Evolutionary conservation across 805 yeast genomes (phyloP), one percentile per base, ranked within the genome.

Genomic region (Pichia ethanolica): DNA sequence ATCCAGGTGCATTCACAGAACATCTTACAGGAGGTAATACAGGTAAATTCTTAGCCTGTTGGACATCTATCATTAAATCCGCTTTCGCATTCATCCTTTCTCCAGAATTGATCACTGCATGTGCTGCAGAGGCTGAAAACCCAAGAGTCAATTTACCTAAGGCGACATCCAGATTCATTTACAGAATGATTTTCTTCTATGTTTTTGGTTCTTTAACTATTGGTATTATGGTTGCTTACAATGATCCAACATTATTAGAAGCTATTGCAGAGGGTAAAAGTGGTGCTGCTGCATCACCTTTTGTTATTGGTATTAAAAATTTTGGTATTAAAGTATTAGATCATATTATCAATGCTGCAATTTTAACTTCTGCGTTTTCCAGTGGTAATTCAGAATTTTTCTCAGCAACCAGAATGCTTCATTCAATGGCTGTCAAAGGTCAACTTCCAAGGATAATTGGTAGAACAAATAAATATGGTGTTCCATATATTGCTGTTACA

Each of bases 81-180:
- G 86, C 81, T n/a, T 82, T 80, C 57, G 78, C 86, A 1, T 81
- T 81, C 56, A 77, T 82, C 53, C 71, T 80, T 44, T 67, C 82
- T 28, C 86, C 86, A 14, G 88, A 82, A 67, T 70, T 82, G 57
- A 74, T 82, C 55, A 79, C 75, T 7, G 64, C 54, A 5, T 54
- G 81, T 35, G 75, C 81, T 14, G 75, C 81, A n/a, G 88, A 82
- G 64, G 73, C 80, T 48, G 67, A 71, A 49, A 73, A 73, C 54
- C 86, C 85, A 49, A 72, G 86, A 61, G 69, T 75, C 56, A 78
- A 75, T 50, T 72, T 83, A 44, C 79, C 83, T 27, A 80, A 79
- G 61, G 86, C 87, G 26, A 72, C 85, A 35, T 71, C 68, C 41
- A 72, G 82, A 57, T 79, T 80, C 53, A 71, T 82, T 48, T 80